Percentiles rank a stretch among this genome's conserved stretches.
Conservation (phyloP, 164 flowering plant species). For the Dillenia suffruticosa region DNA sequence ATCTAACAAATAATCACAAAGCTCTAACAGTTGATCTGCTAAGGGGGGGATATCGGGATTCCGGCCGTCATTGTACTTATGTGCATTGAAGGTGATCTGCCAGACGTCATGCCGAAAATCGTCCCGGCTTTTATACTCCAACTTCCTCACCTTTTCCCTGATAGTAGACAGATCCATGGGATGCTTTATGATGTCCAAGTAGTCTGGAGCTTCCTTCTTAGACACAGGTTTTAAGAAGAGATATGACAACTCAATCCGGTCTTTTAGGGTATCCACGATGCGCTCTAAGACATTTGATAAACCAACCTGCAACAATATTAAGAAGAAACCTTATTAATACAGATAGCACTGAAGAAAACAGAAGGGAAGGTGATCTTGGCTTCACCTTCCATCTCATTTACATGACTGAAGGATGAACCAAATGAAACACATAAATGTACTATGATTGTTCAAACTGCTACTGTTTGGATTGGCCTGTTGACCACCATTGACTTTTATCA, state of each 20-base stretch:
- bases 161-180: conserved; percentile 97
- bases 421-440: too few relatives aligned
- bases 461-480: too few relatives aligned
- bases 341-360: not conserved
- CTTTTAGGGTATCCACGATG: conserved; percentile 64
- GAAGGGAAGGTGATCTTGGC: too few relatives aligned
- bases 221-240: conserved; percentile 87
- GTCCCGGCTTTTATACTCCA: conserved; percentile 71
- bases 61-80: conserved; percentile 67
- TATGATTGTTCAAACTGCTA: too few relatives aligned
- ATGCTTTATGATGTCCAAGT: conserved; percentile 44
- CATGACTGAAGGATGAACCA: too few relatives aligned
- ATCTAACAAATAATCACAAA: conserved; percentile 66
- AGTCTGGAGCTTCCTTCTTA: conserved; percentile 93
- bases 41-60: conserved; percentile 94
- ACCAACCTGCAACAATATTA: conserved; percentile 57
- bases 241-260: conserved; percentile 44
- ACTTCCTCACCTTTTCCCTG: conserved; percentile 67
- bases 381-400: too few relatives aligned
- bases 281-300: conserved; percentile 72
- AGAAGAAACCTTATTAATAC: not conserved
- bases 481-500: too few relatives aligned
- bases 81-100: conserved; percentile 85
- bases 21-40: conserved; percentile 85
- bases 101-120: conserved; percentile 88